A percentile compares a stretch with the other conserved stretches of the same genome.
Evolutionary conservation across 2,329 filamentous ascomycete genomes (phyloP).

Genomic region (Raffaelea arxii): DNA sequence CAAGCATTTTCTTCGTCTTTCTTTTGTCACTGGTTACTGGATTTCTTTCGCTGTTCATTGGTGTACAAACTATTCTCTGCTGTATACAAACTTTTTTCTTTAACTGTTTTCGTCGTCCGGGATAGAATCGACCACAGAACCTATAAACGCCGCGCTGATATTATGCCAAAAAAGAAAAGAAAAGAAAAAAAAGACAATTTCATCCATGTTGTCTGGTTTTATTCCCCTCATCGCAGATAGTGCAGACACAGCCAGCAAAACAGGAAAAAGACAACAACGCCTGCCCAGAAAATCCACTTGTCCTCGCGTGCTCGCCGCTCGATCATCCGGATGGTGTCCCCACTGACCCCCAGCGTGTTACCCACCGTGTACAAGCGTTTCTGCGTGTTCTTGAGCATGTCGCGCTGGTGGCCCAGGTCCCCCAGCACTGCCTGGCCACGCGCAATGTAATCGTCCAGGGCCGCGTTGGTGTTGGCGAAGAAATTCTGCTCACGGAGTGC

Average conservation of each 20-base stretch:
- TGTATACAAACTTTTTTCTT: too few relatives aligned
- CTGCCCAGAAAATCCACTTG: conserved; percentile 94
- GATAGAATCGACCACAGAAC: too few relatives aligned
- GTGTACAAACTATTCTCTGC: too few relatives aligned
- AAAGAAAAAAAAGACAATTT: neutral
- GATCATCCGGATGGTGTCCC: conserved; percentile 95
- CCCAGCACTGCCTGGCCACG: conserved; percentile 82
- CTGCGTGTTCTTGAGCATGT: conserved; percentile 93
- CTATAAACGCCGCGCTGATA: conserved; percentile 12
- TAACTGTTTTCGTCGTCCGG: too few relatives aligned
- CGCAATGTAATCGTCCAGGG: conserved; percentile 90
- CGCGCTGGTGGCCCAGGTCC: conserved; percentile 79
- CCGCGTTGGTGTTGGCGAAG: conserved; percentile 68
- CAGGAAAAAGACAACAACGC: conserved; percentile 74
- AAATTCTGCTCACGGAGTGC: conserved; percentile 86
- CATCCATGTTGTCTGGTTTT: neutral
- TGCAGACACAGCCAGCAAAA: conserved; percentile 91
- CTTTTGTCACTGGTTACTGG: too few relatives aligned
- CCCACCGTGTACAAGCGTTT: conserved; percentile 83
- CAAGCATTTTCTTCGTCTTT: too few relatives aligned
- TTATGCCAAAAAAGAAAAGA: neutral
- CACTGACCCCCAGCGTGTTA: conserved; percentile 86
- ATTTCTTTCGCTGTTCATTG: too few relatives aligned
- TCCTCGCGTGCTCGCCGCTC: conserved; percentile 86
- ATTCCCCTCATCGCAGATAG: conserved; percentile 54